Evolutionary conservation across 768 basidiomycete genomes (phyloP), one percentile per base, ranked within the genome.

Genomic region (Hericium rajendrae): DNA sequence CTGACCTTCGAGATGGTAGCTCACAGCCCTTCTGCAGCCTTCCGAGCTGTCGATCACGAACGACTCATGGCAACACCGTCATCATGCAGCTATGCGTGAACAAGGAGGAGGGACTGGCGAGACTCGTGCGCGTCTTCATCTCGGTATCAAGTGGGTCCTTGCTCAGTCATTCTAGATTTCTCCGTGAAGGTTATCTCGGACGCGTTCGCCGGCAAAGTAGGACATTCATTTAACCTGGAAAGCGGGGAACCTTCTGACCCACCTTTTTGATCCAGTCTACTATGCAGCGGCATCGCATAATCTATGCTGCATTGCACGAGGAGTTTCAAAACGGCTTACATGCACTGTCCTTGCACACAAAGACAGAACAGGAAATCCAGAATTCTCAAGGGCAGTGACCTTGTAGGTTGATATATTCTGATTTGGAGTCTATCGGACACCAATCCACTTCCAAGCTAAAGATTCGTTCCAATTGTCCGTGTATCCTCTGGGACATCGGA

Each of bases 31-130:
- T 52, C 75, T 93, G 55, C 73, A 76, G 63, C 90, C 91, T 18
- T 70, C 77, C 55, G 74, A 76, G 64, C 74, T 93, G 66, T 75
- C 67, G 55, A 85, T 93, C 67, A 77, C 77, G 38, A 93, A 93
- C 71, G 86, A 93, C 65, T 92, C 91, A 54, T 84, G 82, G 80
- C 78, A 88, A 72, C 91, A 93, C 71, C 80, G 86, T 66, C 86
- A 92, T 73, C 91, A 93, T 72, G 78, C 79, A 56, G 76, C 91
- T 50, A 93, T 93, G 91, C 79, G 79, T 67, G 83, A 76, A 48
- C 76, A 81, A 69, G 80, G 77, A 56, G 83, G 80, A 61, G 81
- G 78, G 48, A 83, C 76, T 66, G 84, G 83, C 57, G 91, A 92
- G 77, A 88, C 91, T 51, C 91, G 91, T 93, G 77, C 64, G 86